Evolutionary conservation across 1,284 basidiomycete species (phyloP), one percentile per base, ranked within the genome.

Genomic region (Mycena sp.): DNA sequence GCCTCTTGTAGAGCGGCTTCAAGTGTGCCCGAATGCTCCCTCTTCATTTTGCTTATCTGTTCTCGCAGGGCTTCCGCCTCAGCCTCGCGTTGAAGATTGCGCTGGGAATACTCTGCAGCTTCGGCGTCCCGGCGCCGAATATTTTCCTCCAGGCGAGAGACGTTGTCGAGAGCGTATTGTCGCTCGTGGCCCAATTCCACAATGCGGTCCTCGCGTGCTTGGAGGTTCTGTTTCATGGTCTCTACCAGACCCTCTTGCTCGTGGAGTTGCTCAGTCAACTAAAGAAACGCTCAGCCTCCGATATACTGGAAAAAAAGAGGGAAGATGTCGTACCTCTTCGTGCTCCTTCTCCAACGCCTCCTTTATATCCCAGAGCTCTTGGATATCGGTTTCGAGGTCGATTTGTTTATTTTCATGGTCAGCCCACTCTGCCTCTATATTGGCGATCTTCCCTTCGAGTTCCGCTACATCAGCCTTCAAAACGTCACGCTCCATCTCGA

Each of bases 191-290:
- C 60, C 41, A 67, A 26, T 26, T 62, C 60, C 61, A 81, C 81
- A 52, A 89, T 85, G 25, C 82, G 83, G 68, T 89, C 86, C 64
- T 88, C 84, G n/a, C 88, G 67, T 0, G 81, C 79, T 12, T 75
- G 84, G 19, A 89, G 68, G 0, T 81, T 79, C 7, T 75, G 74
- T 4, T 80, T 80, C 21, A 88, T 77, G 41, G 79, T 75, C 19
- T 85, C 82, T 26, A 78, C 74, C 32, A 82, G 81, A 50, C 85
- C 79, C 28, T 80, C 81, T 56, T 84, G 83, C 44, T 79, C 73
- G 21, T 77, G 78, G 4, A 88, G 72, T 61, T 85, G 80, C 50
- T 83, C 77, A 46, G 84, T 80, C 16, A 87, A 76, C 87, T 89
- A 56, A 41, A 19, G 32, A 41, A 55, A 38, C 21, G 52, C 50